Conservation (phyloP, 352 stramenopile genomes). For the Globisporangium heterothallicum region DNA sequence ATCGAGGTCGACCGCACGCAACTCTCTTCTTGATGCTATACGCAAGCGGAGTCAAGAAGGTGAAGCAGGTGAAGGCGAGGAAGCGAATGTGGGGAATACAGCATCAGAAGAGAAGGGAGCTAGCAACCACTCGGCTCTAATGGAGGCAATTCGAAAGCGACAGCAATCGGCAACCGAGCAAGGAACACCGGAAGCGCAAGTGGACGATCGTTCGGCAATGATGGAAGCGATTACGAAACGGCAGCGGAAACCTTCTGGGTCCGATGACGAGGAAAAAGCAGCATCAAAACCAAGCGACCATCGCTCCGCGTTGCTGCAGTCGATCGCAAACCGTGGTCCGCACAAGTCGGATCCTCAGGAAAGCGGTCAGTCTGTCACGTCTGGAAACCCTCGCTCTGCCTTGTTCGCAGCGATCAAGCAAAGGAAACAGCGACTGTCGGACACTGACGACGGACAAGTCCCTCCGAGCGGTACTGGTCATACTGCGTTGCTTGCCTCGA, state of each 20-base stretch:
- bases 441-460: background rate
- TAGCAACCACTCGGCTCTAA: slow-evolving; percentile 3
- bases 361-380: background rate
- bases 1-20: slow-evolving; percentile 9
- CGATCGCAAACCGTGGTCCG: slow-evolving; percentile 2
- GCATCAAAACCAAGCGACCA: background rate
- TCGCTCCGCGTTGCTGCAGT: slow-evolving; percentile 11
- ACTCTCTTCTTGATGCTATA: slow-evolving; percentile 27
- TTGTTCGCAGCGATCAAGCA: slow-evolving; percentile 18
- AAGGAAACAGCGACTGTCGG: background rate
- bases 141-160: slow-evolving; percentile 12
- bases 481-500: background rate
- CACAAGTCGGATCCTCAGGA: background rate
- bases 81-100: no score
- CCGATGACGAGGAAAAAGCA: background rate
- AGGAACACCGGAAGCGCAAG: no score
- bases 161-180: background rate
- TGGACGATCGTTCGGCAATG: background rate
- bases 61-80: background rate
- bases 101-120: background rate
- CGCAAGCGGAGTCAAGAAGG: slow-evolving; percentile 12
- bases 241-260: background rate
- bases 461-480: background rate
- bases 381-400: slow-evolving; percentile 8
- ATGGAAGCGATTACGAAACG: slow-evolving; percentile 5